These are phyloP conservation scores for Trapa bicornis DNA, from an alignment of 345 rosid genomes.

Conservation along the genomic window DNA sequence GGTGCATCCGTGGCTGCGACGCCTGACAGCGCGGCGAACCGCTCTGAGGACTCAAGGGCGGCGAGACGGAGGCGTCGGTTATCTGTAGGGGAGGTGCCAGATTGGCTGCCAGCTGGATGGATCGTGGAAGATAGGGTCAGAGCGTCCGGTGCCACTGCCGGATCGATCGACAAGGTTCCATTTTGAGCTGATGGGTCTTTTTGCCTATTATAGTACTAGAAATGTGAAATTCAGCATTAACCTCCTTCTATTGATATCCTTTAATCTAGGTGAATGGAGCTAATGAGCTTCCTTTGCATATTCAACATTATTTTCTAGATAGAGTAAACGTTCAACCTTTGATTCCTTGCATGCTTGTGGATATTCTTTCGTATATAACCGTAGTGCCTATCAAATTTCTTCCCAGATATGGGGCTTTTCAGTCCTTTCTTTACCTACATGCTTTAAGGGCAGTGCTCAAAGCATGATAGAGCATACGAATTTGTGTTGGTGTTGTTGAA, in stretches of 20 bases:
- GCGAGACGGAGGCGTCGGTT: conserved; percentile 4
- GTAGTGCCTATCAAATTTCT: not conserved
- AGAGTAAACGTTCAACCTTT: not conserved
- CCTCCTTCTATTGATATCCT: too few relatives aligned
- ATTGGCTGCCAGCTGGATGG: conserved; percentile 64
- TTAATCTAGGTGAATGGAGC: too few relatives aligned
- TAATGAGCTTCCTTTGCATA: not conserved
- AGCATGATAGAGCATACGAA: too few relatives aligned
- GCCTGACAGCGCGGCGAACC: conserved; percentile 16
- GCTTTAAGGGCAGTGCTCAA: not conserved
- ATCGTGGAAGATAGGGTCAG: conserved; percentile 57
- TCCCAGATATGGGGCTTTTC: not conserved
- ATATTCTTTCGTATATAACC: not conserved
- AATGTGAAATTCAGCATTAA: not conserved
- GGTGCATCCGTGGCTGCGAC: conserved; percentile 3
- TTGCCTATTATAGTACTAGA: not conserved
- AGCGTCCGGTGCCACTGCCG: conserved; percentile 67
- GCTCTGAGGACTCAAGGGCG: conserved; percentile 7
- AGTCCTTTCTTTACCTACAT: not conserved
- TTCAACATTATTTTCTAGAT: not conserved
- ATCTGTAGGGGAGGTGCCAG: conserved; percentile 8
- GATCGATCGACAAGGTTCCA: conserved; percentile 53
- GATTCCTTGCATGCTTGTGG: not conserved
- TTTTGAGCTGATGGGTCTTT: not conserved
- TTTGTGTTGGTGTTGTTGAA: not conserved